Percentiles rank a stretch among this genome's conserved stretches.
phyloP scores from a whole-genome alignment of 495 filamentous ascomycete species.

The Penicillium goetzii region DNA sequence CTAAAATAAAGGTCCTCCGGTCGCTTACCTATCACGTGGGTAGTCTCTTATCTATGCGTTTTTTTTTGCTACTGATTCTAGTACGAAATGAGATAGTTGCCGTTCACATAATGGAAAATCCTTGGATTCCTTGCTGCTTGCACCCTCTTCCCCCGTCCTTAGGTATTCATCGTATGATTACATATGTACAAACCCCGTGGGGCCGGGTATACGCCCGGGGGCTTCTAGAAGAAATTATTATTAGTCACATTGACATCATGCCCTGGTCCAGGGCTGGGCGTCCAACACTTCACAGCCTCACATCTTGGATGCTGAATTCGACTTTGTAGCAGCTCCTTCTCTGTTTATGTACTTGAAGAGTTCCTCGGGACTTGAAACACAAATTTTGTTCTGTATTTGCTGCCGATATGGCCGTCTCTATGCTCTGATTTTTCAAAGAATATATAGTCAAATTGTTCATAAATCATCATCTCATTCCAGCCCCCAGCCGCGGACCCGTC shows the following conservation, averaged over 20 bases:
- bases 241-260: slow-evolving; percentile 7
- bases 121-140: no score
- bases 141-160: no score
- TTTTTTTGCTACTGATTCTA: background rate
- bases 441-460: background rate
- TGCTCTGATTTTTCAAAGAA: background rate
- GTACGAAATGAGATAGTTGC: background rate
- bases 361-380: background rate
- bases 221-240: slow-evolving; percentile 2
- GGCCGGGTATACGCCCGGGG: slow-evolving; percentile 2
- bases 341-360: no score
- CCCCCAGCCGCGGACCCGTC: slow-evolving; percentile 66
- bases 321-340: no score
- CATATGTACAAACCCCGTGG: background rate
- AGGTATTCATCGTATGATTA: background rate
- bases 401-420: background rate
- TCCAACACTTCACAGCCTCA: background rate
- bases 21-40: background rate
- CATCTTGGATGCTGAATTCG: background rate
- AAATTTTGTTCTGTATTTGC: background rate
- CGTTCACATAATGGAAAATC: background rate
- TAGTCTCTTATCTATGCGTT: background rate
- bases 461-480: slow-evolving; percentile 31
- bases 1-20: background rate
- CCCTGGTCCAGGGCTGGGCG: background rate